A percentile compares a stretch with the other conserved stretches of the same genome.
These are phyloP conservation scores for Neurospora sp. DNA, from an alignment of 2,329 filamentous ascomycete genomes.

Conservation along the genomic window DNA sequence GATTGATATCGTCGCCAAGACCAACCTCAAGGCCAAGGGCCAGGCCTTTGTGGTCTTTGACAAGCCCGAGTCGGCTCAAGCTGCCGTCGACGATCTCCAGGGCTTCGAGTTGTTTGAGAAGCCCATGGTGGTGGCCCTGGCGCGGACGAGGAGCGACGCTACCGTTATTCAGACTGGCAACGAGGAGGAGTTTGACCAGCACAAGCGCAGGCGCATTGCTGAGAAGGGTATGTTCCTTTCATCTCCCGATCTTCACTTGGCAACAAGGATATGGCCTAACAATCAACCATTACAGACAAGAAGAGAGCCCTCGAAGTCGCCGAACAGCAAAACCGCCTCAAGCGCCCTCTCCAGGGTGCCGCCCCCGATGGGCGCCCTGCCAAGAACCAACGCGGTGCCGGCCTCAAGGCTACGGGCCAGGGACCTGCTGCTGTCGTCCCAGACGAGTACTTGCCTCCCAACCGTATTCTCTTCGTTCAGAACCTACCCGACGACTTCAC, in stretches of 20 bases:
- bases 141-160: conserved; percentile 76
- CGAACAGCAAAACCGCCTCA: conserved; percentile 67
- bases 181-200: conserved; percentile 72
- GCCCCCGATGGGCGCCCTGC: conserved; percentile 41
- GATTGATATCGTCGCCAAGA: conserved; percentile 62
- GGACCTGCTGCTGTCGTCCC: conserved; percentile 65
- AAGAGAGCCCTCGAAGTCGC: conserved; percentile 77
- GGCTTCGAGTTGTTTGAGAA: conserved; percentile 92
- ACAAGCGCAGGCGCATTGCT: conserved; percentile 73
- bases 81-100: conserved; percentile 80
- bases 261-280: conserved; percentile 2
- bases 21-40: conserved; percentile 82
- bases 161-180: conserved; percentile 67
- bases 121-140: conserved; percentile 75
- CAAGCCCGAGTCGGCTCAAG: conserved; percentile 62
- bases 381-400: conserved; percentile 61
- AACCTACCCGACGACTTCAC: conserved; percentile 83
- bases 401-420: conserved; percentile 66
- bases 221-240: conserved; percentile 63
- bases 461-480: conserved; percentile 92
- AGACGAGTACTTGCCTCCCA: conserved; percentile 96
- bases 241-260: background rate
- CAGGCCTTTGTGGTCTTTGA: conserved; percentile 95
- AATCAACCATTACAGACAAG: conserved; percentile 35
- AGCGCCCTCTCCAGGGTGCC: conserved; percentile 37